These are phyloP conservation scores for Medicago truncatula DNA, from an alignment of 306 rosid species.

Conservation along the genomic window DNA sequence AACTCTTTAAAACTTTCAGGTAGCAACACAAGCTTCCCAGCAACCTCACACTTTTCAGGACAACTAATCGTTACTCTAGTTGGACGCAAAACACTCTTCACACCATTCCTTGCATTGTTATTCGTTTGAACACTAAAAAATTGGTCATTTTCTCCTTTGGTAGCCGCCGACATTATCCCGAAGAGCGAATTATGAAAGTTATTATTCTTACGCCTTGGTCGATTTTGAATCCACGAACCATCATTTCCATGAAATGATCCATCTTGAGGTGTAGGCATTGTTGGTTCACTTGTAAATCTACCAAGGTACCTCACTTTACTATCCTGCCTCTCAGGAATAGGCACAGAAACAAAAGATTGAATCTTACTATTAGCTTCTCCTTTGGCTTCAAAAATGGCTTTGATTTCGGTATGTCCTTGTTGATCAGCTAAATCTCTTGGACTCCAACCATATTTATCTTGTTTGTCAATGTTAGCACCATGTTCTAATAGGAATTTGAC, in stretches of 20 bases:
- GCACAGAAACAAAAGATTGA: conserved; percentile 45
- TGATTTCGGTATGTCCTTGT: conserved; percentile 76
- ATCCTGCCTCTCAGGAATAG: conserved; percentile 53
- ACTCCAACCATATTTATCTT: conserved; percentile 72
- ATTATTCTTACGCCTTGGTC: conserved; percentile 68
- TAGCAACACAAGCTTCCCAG: conserved; percentile 74
- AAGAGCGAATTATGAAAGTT: conserved; percentile 80
- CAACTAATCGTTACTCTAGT: conserved; percentile 73
- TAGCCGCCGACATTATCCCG: conserved; percentile 79
- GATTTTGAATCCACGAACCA: conserved; percentile 51
- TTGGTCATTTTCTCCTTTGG: conserved; percentile 55
- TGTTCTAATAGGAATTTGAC: conserved; percentile 67
- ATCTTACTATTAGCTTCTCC: conserved; percentile 47
- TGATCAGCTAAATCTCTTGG: conserved; percentile 84
- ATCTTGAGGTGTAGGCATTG: conserved; percentile 56
- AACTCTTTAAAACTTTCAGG: conserved; percentile 72
- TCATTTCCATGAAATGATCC: conserved; percentile 51
- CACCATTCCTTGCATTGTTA: conserved; percentile 35
- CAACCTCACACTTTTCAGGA: conserved; percentile 64
- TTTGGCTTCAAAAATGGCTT: conserved; percentile 55
- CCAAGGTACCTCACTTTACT: conserved; percentile 56
- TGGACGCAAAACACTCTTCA: conserved; percentile 24
- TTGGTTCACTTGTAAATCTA: conserved; percentile 77
- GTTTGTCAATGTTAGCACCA: conserved; percentile 71
- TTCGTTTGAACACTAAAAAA: conserved; percentile 34